Evolutionary conservation across 805 yeast species (phyloP).

Genomic region (Pichia cephalocereana): DNA sequence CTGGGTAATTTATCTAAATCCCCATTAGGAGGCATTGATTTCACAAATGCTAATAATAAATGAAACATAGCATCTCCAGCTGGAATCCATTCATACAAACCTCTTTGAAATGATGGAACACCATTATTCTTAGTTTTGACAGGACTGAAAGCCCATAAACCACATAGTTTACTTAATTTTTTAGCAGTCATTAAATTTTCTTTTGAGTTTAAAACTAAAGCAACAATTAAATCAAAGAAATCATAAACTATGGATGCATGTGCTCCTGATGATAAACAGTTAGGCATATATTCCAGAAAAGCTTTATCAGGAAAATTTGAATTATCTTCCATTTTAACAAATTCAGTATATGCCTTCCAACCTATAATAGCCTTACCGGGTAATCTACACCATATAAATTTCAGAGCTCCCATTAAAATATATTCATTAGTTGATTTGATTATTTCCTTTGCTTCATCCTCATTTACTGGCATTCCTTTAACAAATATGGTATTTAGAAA

Average conservation of each 20-base stretch:
- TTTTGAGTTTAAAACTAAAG: slow-evolving; percentile 70
- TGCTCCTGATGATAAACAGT: slow-evolving; percentile 70
- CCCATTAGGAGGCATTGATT: slow-evolving; percentile 66
- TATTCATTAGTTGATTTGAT: slow-evolving; percentile 52
- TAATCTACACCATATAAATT: slow-evolving; percentile 80
- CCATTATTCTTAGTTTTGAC: slow-evolving; percentile 29
- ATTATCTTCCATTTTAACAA: slow-evolving; percentile 54
- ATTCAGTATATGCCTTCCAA: slow-evolving; percentile 74
- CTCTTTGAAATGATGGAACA: slow-evolving; percentile 46
- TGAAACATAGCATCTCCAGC: slow-evolving; percentile 85
- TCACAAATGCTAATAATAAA: slow-evolving; percentile 61
- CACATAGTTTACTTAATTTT: slow-evolving; percentile 72
- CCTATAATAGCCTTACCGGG: slow-evolving; percentile 76
- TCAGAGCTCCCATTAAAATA: slow-evolving; percentile 64
- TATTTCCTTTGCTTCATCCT: slow-evolving; percentile 30
- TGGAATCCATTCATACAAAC: slow-evolving; percentile 67
- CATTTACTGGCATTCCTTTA: slow-evolving; percentile 37
- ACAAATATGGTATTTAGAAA: slow-evolving; percentile 47
- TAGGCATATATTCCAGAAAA: slow-evolving; percentile 75
- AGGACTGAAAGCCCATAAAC: slow-evolving; percentile 72
- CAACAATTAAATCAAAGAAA: slow-evolving; percentile 70
- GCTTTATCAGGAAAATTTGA: slow-evolving; percentile 63
- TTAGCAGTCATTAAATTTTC: slow-evolving; percentile 72
- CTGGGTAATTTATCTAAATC: slow-evolving; percentile 50
- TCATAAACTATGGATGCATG: slow-evolving; percentile 88